Percentiles rank a stretch among this genome's conserved stretches.
These are phyloP conservation scores for Trifolium repens DNA, from an alignment of 306 rosid species.

Conservation along the genomic window DNA sequence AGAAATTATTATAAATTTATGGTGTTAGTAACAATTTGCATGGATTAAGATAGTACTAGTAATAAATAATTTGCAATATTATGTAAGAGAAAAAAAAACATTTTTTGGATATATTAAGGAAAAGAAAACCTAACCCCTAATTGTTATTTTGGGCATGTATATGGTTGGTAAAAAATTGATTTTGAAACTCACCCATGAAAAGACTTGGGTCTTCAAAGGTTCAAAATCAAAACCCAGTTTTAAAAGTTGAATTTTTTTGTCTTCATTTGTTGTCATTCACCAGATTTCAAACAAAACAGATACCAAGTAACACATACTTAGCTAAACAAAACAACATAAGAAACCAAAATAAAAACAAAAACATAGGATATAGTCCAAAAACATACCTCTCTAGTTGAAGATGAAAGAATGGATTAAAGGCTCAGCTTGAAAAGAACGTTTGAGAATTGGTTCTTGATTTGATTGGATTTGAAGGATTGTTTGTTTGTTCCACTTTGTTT, in stretches of 20 bases:
- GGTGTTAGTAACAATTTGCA: too few species aligned
- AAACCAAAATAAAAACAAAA: not conserved
- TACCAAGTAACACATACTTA: not conserved
- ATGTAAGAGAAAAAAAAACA: not conserved
- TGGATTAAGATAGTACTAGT: conserved; percentile 2
- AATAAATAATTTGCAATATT: not conserved
- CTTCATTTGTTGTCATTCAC: not conserved
- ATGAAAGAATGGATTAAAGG: not conserved
- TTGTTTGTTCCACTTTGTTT: not conserved
- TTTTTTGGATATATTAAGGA: not conserved
- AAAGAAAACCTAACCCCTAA: conserved; percentile 38
- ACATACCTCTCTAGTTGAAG: not conserved
- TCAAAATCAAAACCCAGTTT: not conserved
- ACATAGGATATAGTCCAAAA: not conserved
- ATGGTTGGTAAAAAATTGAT: conserved; percentile 15
- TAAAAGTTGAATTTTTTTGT: not conserved
- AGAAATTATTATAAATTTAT: not conserved
- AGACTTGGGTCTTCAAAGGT: not conserved
- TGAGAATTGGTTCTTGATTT: not conserved
- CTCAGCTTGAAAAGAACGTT: not conserved
- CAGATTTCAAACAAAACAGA: not conserved
- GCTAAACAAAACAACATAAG: not conserved
- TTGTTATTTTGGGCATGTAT: conserved; percentile 25
- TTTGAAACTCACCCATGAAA: not conserved
- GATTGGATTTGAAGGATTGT: not conserved